These are phyloP conservation scores for Neurospora sp. DNA, from an alignment of 495 filamentous ascomycete genomes.

Conservation along the genomic window DNA sequence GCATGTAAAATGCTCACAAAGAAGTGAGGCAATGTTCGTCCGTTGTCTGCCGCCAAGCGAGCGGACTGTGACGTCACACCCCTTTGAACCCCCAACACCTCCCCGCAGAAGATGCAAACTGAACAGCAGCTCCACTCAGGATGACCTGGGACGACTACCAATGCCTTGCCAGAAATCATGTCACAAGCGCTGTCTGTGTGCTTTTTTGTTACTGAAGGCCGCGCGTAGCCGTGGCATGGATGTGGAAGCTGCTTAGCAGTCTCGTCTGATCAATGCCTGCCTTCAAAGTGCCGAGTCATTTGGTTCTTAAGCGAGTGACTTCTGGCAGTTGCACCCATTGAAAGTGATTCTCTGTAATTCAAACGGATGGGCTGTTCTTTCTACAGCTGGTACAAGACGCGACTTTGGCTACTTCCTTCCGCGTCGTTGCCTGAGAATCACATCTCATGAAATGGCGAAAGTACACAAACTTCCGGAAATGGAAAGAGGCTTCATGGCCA, in stretches of 20 bases:
- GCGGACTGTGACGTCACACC: background rate
- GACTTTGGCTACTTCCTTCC: background rate
- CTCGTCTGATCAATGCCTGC: background rate
- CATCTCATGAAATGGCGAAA: background rate
- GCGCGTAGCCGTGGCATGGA: background rate
- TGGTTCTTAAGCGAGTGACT: background rate
- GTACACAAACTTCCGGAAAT: background rate
- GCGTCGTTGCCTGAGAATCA: background rate
- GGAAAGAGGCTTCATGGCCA: background rate
- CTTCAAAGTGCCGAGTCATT: background rate
- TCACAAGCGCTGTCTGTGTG: background rate
- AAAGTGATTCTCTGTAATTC: background rate
- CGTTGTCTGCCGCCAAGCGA: background rate
- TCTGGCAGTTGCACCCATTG: background rate
- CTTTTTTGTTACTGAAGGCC: background rate
- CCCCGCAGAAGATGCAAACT: background rate
- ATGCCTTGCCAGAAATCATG: background rate
- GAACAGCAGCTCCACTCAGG: background rate
- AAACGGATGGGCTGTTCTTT: background rate
- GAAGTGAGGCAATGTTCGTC: background rate
- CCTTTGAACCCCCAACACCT: background rate
- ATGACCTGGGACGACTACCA: background rate
- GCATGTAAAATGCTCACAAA: background rate
- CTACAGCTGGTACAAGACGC: background rate
- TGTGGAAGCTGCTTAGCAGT: background rate